Conservation (phyloP, 331 rosid genomes). For the Quercus lobata region DNA sequence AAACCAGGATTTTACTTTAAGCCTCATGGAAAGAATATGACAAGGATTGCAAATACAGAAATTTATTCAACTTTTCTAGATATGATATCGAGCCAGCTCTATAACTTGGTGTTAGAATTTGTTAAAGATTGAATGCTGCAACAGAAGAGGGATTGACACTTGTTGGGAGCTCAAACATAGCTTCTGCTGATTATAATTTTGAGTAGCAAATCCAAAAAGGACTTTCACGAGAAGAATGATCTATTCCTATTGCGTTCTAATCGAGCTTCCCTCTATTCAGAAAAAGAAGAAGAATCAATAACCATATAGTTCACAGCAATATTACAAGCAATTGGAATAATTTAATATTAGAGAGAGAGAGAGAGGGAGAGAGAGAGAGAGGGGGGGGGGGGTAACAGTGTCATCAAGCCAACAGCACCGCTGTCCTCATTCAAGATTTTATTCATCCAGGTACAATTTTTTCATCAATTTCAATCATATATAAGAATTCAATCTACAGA, state of each 20-base stretch:
- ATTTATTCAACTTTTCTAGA: not conserved
- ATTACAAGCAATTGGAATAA: not conserved
- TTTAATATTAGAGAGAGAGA: not conserved
- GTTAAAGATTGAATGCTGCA: not conserved
- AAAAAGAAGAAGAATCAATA: not conserved
- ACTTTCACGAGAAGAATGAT: conserved; percentile 76
- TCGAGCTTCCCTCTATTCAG: conserved; percentile 84
- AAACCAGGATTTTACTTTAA: not conserved
- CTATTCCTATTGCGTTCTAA: conserved; percentile 77
- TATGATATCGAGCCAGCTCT: not conserved
- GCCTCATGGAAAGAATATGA: not conserved
- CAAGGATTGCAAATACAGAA: not conserved
- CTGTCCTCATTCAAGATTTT: not conserved
- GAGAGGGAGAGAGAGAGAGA: too few relatives aligned
- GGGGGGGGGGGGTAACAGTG: too few relatives aligned
- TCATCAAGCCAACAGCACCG: not conserved
- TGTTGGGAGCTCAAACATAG: not conserved
- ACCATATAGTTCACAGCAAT: not conserved
- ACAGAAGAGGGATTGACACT: not conserved
- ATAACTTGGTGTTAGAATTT: not conserved
- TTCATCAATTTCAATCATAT: not conserved
- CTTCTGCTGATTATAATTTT: not conserved
- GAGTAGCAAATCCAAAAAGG: not conserved
- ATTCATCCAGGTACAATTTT: not conserved
- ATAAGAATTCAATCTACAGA: conserved; percentile 1